Conservation (phyloP, 352 stramenopile genomes). For the Phytophthora colocasiae region DNA sequence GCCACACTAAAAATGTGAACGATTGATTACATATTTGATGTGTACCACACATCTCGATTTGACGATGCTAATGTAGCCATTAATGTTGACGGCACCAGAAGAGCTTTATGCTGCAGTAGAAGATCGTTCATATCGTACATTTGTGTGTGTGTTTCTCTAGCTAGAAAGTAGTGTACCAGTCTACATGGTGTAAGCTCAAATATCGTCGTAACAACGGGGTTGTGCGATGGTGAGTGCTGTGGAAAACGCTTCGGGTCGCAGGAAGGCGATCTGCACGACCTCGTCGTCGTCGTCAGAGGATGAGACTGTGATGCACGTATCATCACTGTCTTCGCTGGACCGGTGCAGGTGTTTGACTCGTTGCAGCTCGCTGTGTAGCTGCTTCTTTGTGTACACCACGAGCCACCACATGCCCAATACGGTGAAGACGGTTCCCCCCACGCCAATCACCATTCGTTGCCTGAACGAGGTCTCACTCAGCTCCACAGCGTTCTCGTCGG, state of each 20-base stretch:
- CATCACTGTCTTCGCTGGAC: constrained; percentile 31
- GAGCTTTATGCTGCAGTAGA: neutral
- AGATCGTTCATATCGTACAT: constrained; percentile 31
- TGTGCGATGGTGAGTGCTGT: constrained; percentile 24
- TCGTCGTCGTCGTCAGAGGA: constrained; percentile 37
- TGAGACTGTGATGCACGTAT: constrained; percentile 40
- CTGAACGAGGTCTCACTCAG: constrained; percentile 26
- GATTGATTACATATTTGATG: neutral
- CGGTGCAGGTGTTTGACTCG: constrained; percentile 41
- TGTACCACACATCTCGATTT: neutral
- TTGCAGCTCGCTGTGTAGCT: constrained; percentile 49
- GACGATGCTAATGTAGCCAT: constrained; percentile 6
- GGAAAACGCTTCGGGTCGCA: constrained; percentile 26
- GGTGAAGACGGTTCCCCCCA: constrained; percentile 44
- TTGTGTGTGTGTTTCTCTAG: constrained; percentile 28
- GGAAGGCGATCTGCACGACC: constrained; percentile 25
- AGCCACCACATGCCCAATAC: constrained; percentile 55
- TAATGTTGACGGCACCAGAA: neutral
- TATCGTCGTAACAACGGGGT: constrained; percentile 31
- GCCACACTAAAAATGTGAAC: constrained; percentile 11
- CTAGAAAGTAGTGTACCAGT: constrained; percentile 26
- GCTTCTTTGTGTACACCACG: constrained; percentile 56
- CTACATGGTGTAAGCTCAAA: constrained; percentile 13
- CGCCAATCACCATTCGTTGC: constrained; percentile 40
- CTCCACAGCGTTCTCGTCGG: constrained; percentile 18